Evolutionary conservation across 495 filamentous ascomycete genomes (phyloP), one percentile per base, ranked within the genome.

Genomic region (Penicillium ucsense): DNA sequence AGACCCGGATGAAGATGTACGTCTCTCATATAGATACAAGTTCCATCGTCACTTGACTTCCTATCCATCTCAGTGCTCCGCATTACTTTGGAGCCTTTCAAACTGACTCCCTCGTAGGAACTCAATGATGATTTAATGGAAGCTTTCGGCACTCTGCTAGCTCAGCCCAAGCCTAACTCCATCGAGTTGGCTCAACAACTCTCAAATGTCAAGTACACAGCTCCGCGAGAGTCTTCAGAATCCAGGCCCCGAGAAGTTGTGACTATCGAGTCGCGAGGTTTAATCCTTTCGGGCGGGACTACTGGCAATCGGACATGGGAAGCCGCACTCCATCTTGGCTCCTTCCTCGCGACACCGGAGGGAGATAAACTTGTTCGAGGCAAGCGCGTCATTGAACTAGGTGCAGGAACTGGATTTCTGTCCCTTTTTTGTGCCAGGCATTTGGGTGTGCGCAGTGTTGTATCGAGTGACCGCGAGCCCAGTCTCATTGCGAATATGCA

Each of bases 221-320:
- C 71, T 55, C 59, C 81, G 4, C 49, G 45, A 38, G 42, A 40
- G 11, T 52, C 45, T 54, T 67, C 41, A 11, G 50, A 8, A 11
- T 31, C 51, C 51, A 31, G 63, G 85, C 48, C 84, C 71, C 47
- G 56, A 31, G 64, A 64, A 37, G 56, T 72, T 3, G 62, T 60
- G 31, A 72, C 64, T 10, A 64, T 59, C 9, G 91, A 97, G 67
- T 82, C 85, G 8, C 80, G 84, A 4, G 74, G 75, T 30, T 61
- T 95, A 2, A 79, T 97, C 37, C 81, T 86, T 6, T 79, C 80
- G 1, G 67, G 74, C 5, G 88, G 86, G 4, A 94, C 86, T 3
- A 96, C 91, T 0, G 91, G 91, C 0, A 71, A 88, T 30, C 80
- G 91, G 8, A 97, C 91, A 4, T 97, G 91, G 91, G 91, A 95